These are phyloP conservation scores for Avena atlantica DNA, from an alignment of 176 grass and related monocot species.

Conservation along the genomic window DNA sequence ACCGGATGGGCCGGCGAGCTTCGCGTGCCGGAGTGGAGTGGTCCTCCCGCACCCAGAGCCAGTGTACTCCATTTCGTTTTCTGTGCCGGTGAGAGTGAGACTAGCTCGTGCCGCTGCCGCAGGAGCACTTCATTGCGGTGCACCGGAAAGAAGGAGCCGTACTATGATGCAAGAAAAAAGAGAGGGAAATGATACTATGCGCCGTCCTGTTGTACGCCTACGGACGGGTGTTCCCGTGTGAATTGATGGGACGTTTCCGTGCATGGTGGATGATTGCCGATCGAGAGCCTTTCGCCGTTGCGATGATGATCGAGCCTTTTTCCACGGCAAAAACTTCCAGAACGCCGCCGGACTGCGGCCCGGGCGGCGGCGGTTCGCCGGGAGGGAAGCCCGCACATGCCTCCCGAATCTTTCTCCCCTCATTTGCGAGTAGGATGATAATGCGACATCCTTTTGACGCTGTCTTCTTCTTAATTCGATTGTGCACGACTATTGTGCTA, in stretches of 20 bases:
- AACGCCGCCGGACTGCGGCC: background rate
- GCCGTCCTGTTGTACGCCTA: too few species aligned
- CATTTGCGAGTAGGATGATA: slow-evolving; percentile 1
- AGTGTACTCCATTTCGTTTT: background rate
- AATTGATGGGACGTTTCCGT: too few species aligned
- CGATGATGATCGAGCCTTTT: background rate
- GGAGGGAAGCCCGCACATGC: too few species aligned
- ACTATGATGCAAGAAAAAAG: background rate
- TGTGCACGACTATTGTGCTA: too few species aligned
- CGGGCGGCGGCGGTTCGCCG: too few species aligned
- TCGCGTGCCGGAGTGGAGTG: background rate
- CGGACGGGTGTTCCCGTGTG: too few species aligned
- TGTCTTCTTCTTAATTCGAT: background rate
- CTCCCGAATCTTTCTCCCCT: slow-evolving; percentile 16
- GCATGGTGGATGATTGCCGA: background rate
- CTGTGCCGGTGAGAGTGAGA: background rate
- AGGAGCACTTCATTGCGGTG: background rate
- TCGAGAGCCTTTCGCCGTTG: background rate
- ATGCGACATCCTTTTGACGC: too few species aligned
- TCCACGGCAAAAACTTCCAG: background rate
- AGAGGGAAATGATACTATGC: too few species aligned
- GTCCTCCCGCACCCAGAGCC: background rate
- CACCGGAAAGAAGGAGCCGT: background rate
- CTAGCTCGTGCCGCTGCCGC: background rate
- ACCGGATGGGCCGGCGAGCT: background rate